These are phyloP conservation scores for Mortierella sp. DNA, from an alignment of 371 early-diverging fungal genomes.

Conservation along the genomic window DNA sequence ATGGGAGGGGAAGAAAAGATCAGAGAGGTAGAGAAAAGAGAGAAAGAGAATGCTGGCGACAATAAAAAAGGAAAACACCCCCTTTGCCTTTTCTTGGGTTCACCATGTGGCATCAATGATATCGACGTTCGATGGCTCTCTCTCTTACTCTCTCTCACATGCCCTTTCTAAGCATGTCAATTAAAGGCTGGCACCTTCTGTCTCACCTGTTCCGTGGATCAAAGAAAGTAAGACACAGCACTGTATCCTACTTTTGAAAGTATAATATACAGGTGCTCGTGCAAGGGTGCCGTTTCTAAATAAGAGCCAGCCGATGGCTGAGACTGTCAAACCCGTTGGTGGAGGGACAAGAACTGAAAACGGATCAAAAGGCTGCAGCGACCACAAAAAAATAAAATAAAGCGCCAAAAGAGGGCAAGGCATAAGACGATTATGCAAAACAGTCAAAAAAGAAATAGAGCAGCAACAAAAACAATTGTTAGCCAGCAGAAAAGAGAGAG, in stretches of 20 bases:
- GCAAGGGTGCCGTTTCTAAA: constrained; percentile 4
- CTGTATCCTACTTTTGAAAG: neutral
- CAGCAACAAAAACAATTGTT: neutral
- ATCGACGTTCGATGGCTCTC: constrained; percentile 14
- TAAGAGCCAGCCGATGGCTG: constrained; percentile 21
- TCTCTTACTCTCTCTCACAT: constrained; percentile 2
- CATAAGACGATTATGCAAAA: constrained; percentile 6
- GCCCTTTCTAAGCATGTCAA: neutral
- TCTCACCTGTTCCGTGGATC: neutral
- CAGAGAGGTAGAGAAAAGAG: neutral
- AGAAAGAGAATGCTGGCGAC: neutral
- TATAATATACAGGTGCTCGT: constrained; percentile 1
- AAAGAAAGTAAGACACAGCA: neutral
- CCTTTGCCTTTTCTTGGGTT: constrained; percentile 5
- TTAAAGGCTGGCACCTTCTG: neutral
- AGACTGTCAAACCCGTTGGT: constrained; percentile 1
- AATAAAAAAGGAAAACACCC: neutral
- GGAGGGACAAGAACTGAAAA: neutral
- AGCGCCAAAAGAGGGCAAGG: neutral
- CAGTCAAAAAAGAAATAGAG: neutral
- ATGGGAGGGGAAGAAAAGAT: neutral
- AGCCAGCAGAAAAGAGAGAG: neutral
- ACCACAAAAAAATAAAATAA: neutral
- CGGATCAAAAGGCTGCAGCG: neutral
- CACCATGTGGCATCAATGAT: constrained; percentile 16